Conservation (phyloP, 1,284 basidiomycete genomes). For the Phellinidium pouzarii region DNA sequence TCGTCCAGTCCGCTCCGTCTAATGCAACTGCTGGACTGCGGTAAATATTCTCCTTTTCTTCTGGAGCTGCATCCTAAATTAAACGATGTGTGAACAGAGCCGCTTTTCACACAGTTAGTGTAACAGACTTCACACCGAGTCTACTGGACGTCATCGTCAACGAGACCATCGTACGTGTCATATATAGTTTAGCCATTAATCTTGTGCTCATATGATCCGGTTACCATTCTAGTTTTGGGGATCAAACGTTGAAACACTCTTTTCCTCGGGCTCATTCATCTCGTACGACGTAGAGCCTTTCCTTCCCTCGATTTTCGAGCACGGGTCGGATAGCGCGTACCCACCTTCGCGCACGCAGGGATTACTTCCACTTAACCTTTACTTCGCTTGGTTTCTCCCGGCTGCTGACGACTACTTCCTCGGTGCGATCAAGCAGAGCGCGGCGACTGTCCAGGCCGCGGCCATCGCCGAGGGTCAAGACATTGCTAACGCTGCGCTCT, state of each 20-base stretch:
- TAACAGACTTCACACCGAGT: slow-evolving; percentile 34
- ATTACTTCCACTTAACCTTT: slow-evolving; percentile 42
- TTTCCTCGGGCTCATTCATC: slow-evolving; percentile 31
- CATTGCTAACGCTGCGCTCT: slow-evolving; percentile 33
- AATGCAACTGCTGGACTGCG: slow-evolving; percentile 36
- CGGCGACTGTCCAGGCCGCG: slow-evolving; percentile 31
- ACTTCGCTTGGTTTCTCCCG: slow-evolving; percentile 36
- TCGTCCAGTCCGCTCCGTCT: slow-evolving; percentile 36
- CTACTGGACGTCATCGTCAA: slow-evolving; percentile 43
- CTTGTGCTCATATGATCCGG: neutral
- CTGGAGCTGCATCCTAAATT: too few species aligned
- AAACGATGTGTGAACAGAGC: too few species aligned
- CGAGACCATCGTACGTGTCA: slow-evolving; percentile 38
- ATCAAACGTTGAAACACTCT: slow-evolving; percentile 21
- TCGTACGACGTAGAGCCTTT: slow-evolving; percentile 55
- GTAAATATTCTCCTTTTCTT: too few species aligned
- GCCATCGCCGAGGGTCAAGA: slow-evolving; percentile 39
- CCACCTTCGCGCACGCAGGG: slow-evolving; percentile 31
- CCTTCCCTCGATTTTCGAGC: slow-evolving; percentile 37
- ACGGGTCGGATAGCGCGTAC: slow-evolving; percentile 27
- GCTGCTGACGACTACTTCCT: slow-evolving; percentile 34
- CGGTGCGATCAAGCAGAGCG: slow-evolving; percentile 34
- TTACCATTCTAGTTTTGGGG: slow-evolving; percentile 32
- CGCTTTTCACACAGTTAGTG: slow-evolving; percentile 43
- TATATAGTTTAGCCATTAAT: neutral